phyloP scores from a whole-genome alignment of 2,329 filamentous ascomycete genomes.

The Albifimbria verrucaria region DNA sequence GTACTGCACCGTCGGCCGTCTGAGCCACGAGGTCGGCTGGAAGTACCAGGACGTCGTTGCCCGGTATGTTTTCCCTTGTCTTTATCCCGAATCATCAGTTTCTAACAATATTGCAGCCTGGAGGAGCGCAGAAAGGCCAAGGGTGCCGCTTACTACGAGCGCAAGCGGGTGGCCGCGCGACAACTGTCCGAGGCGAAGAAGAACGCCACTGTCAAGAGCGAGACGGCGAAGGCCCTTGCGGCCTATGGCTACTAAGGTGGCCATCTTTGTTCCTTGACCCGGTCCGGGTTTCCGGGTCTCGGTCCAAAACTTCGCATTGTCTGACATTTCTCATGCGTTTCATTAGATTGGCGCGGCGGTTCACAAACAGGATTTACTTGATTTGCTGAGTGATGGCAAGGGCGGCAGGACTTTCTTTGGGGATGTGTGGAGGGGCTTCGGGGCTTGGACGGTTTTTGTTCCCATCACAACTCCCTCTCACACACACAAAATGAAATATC shows the following conservation, averaged over 20 bases:
- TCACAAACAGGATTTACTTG: conserved; percentile 46
- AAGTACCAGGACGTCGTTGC: conserved; percentile 99
- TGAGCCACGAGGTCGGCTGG: conserved; percentile 99
- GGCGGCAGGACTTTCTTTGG: conserved; percentile 28
- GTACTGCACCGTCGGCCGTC: conserved; percentile 98
- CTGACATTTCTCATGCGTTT: conserved; percentile 47
- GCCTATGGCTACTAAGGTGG: conserved; percentile 79
- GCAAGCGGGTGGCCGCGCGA: conserved; percentile 95
- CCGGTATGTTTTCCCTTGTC: conserved; percentile 62
- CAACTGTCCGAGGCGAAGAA: conserved; percentile 92
- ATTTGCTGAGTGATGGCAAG: conserved; percentile 45
- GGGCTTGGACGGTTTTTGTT: conserved; percentile 4
- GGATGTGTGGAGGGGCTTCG: conserved; percentile 4
- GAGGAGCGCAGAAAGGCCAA: conserved; percentile 99
- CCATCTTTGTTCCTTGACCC: conserved; percentile 22
- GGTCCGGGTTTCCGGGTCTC: conserved; percentile 19
- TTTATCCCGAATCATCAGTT: conserved; percentile 1
- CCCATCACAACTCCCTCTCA: neutral
- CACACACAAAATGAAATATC: conserved; percentile 23
- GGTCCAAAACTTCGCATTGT: conserved; percentile 34
- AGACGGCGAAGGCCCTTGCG: conserved; percentile 85
- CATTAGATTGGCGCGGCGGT: conserved; percentile 54
- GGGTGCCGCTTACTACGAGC: conserved; percentile 98
- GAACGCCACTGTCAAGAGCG: conserved; percentile 80
- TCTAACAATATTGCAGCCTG: conserved; percentile 59